Percentiles rank a stretch among this genome's conserved stretches.
These are phyloP conservation scores for Dendrocalamus latiflorus DNA, from an alignment of 202 grass and related monocot genomes.

Conservation along the genomic window DNA sequence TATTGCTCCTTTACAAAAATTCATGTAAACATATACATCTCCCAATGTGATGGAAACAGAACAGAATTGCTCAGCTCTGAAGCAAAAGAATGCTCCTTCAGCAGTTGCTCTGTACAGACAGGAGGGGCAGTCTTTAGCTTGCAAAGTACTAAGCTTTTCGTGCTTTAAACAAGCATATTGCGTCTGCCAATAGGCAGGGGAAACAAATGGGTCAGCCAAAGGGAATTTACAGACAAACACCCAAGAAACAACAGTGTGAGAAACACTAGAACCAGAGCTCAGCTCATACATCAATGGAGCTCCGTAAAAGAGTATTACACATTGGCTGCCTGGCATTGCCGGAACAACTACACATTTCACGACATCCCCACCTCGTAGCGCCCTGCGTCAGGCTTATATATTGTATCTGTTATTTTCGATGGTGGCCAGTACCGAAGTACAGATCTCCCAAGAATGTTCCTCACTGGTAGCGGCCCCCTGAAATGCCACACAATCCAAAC, in stretches of 20 bases:
- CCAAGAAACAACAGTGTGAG: background rate
- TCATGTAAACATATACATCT: background rate
- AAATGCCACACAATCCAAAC: constrained; percentile 21
- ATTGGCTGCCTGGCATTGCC: background rate
- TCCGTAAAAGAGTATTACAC: background rate
- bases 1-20: background rate
- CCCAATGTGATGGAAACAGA: background rate
- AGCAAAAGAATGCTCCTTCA: background rate
- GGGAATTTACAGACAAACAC: constrained; percentile 13
- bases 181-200: constrained; percentile 15
- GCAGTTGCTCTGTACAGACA: constrained; percentile 13
- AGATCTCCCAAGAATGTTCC: constrained; percentile 82
- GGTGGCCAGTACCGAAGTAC: constrained; percentile 94
- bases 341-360: background rate
- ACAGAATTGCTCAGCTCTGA: background rate
- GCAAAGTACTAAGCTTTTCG: background rate
- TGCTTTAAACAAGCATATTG: constrained; percentile 13
- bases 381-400: constrained; percentile 27
- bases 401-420: constrained; percentile 74
- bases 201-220: constrained; percentile 28
- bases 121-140: background rate
- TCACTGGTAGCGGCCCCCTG: constrained; percentile 85
- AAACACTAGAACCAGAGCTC: background rate
- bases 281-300: constrained; percentile 10
- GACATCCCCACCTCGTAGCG: constrained; percentile 1